Conservation (phyloP, 2,329 filamentous ascomycete species). For the Aspergillus chevalieri region DNA sequence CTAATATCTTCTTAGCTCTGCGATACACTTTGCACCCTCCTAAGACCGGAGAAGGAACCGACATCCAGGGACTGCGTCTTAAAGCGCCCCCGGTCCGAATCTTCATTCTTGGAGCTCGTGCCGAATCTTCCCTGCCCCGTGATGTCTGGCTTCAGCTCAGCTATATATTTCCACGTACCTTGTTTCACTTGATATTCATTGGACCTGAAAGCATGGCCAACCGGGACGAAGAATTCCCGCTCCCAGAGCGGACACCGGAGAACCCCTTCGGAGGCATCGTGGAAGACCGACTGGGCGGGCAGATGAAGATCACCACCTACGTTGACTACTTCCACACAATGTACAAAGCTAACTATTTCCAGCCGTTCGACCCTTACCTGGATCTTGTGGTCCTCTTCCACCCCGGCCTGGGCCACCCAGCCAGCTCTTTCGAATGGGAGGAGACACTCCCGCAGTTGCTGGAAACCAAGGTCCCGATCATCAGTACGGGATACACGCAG, state of each 20-base stretch:
- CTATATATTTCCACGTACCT: constrained; percentile 90
- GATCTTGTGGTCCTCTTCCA: constrained; percentile 97
- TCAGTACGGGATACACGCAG: constrained; percentile 93
- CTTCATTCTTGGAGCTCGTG: constrained; percentile 89
- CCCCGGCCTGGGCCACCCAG: constrained; percentile 89
- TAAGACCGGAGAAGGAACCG: constrained; percentile 64
- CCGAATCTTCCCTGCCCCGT: constrained; percentile 92
- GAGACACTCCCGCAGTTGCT: constrained; percentile 82
- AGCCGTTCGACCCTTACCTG: constrained; percentile 95
- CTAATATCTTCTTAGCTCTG: constrained; percentile 50
- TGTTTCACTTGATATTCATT: constrained; percentile 88
- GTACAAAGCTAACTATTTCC: constrained; percentile 83
- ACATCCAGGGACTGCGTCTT: constrained; percentile 72
- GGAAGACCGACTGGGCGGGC: constrained; percentile 80
- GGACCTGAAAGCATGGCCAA: constrained; percentile 95
- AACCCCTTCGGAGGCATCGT: constrained; percentile 95
- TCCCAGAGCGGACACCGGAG: constrained; percentile 72
- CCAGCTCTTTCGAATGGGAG: constrained; percentile 88
- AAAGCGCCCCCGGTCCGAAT: constrained; percentile 83
- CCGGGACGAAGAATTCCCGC: constrained; percentile 84
- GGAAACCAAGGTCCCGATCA: constrained; percentile 90
- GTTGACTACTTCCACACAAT: constrained; percentile 98
- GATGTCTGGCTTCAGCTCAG: constrained; percentile 90
- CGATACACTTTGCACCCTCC: constrained; percentile 92
- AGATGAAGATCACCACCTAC: constrained; percentile 94